phyloP scores from a whole-genome alignment of 2,329 filamentous ascomycete species.

The Diaporthe humulicola region DNA sequence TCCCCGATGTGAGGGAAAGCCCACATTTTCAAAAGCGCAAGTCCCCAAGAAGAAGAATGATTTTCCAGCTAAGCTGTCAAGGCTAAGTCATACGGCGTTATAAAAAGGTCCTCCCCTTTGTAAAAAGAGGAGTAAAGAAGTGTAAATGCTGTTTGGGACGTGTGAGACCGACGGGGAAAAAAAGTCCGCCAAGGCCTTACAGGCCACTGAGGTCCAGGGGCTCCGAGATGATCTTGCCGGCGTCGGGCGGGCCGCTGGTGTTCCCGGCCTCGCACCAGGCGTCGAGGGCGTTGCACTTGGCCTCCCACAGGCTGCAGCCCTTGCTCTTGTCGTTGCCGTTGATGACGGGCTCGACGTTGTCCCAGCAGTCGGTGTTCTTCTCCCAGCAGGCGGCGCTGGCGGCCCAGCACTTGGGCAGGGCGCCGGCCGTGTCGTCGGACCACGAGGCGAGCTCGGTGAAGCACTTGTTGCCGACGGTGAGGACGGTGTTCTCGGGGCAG shows the following conservation, averaged over 20 bases:
- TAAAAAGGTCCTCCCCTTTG: constrained; percentile 15
- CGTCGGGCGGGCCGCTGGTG: constrained; percentile 11
- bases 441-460: constrained; percentile 19
- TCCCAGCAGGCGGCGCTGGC: constrained; percentile 24
- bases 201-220: constrained; percentile 18
- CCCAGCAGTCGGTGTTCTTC: constrained; percentile 25
- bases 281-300: constrained; percentile 27
- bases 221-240: constrained; percentile 26
- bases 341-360: constrained; percentile 29
- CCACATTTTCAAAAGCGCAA: not conserved
- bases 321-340: constrained; percentile 27
- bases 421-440: constrained; percentile 21
- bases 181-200: not conserved
- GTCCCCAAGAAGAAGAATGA: not conserved
- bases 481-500: constrained; percentile 12
- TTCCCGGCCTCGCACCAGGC: constrained; percentile 27
- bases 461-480: constrained; percentile 27
- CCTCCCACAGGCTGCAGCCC: constrained; percentile 28
- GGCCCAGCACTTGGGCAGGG: constrained; percentile 28
- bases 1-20: not conserved
- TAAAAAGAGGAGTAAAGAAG: constrained; percentile 18
- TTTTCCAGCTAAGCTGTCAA: constrained; percentile 30
- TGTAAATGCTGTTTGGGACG: not conserved
- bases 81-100: constrained; percentile 32
- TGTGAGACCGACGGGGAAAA: not conserved